Base-by-base conservation (phyloP, 768 basidiomycete species). In the Boletales sp. region DNA sequence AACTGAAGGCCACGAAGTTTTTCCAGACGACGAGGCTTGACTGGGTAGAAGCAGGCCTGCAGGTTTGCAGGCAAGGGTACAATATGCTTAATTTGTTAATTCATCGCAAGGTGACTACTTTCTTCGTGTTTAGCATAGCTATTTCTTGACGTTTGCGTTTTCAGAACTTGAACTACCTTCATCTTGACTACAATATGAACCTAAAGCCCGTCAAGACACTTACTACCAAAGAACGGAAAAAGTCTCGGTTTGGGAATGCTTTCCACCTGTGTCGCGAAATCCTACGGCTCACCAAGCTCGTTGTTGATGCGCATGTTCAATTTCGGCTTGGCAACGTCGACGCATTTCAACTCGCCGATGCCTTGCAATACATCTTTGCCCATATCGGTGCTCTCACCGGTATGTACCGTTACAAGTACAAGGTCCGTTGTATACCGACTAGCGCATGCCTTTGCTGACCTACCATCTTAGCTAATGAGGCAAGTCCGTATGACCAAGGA, bases 371-470 rank as follows among this genome's bases (percentile, higher is more conserved):
- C 69, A 95, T 93, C 62, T 98, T 98, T 61, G 88, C 82, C 2
- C 96, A 99, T 63, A 92, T 99, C 50, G 96, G 96, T 63, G 95
- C 96, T 25, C 74, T 99, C 58, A 99, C 96, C 5, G 96, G 96
- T 60, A 99, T 99, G 96, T 99, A 99, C 73, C 86, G 95, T 28
- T 98, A 97, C 78, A 97, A 98, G 77, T 99, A 99, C 78, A 98
- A 98, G 82, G 87, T 86, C 52, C 10, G 76, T 64, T 35, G 21
- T 21, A 43, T 37, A 30, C 28, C n/a, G 30, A 19, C 25, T 28
- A 7, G 25, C 25, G 25, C 18, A 28, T 31, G 18, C 34, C 36
- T 45, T 37, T 53, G 50, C 55, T 52, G 17, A 52, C 45, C 5
- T 5, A 11, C 21, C 8, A 39, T 35, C 51, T 33, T 58, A 89